These are phyloP conservation scores for Panicum miliaceum DNA, from an alignment of 176 grass and related monocot genomes.

Conservation along the genomic window DNA sequence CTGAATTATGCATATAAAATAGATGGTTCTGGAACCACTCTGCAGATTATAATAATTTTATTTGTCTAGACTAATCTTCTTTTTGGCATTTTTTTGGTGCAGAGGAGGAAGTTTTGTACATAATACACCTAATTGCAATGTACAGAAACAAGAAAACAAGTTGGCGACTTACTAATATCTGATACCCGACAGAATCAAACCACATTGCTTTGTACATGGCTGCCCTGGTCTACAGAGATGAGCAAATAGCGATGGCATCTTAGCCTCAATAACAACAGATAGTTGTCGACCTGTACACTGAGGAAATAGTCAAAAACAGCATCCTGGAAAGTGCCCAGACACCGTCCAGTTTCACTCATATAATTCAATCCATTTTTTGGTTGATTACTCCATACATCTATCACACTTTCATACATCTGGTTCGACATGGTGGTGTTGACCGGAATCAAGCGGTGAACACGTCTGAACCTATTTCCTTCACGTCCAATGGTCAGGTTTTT, in stretches of 20 bases:
- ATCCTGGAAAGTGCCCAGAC: conserved; percentile 37
- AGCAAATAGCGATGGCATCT: not conserved
- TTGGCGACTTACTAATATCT: conserved; percentile 39
- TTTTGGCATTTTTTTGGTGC: conserved; percentile 35
- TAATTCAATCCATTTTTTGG: conserved; percentile 51
- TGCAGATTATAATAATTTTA: conserved; percentile 5
- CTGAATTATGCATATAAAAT: not conserved
- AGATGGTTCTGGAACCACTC: conserved; percentile 1
- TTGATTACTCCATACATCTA: conserved; percentile 13
- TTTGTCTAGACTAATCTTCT: conserved; percentile 6
- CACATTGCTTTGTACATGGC: conserved; percentile 41
- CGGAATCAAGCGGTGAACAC: not conserved
- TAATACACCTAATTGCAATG: conserved; percentile 50
- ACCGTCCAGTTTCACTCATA: conserved; percentile 26
- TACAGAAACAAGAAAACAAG: conserved; percentile 48
- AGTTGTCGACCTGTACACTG: conserved; percentile 22
- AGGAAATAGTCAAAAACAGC: conserved; percentile 32
- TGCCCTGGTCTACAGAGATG: conserved; percentile 30
- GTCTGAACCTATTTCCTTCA: not conserved
- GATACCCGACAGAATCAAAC: conserved; percentile 24
- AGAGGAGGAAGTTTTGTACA: conserved; percentile 70
- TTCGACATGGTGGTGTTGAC: not conserved
- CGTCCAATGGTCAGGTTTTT: not conserved
- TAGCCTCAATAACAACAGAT: conserved; percentile 51
- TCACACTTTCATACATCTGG: not conserved